Evolutionary conservation across 2,329 filamentous ascomycete genomes (phyloP).

Genomic region (Botrytis hyacinthi): DNA sequence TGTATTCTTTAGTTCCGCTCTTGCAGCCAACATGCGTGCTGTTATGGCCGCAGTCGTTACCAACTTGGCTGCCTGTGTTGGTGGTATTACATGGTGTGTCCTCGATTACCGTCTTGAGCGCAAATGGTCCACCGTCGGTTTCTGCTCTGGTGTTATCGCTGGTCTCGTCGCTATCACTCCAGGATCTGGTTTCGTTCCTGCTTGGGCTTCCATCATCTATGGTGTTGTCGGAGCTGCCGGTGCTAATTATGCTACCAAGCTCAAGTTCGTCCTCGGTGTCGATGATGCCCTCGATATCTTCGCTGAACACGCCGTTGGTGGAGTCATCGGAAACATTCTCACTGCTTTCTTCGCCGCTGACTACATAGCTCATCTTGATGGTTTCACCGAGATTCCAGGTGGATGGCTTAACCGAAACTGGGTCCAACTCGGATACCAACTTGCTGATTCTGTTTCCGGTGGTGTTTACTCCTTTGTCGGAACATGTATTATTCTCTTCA

Average conservation of each 20-base stretch:
- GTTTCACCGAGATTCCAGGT: constrained; percentile 62
- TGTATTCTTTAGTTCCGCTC: constrained; percentile 52
- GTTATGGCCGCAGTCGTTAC: constrained; percentile 86
- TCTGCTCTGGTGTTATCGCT: constrained; percentile 86
- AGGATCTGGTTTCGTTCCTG: constrained; percentile 78
- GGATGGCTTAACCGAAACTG: constrained; percentile 85
- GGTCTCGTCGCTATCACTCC: constrained; percentile 87
- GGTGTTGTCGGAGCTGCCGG: constrained; percentile 72
- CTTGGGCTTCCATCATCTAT: constrained; percentile 80
- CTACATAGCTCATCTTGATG: constrained; percentile 80
- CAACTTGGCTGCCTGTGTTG: constrained; percentile 79
- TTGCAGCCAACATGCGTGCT: constrained; percentile 77
- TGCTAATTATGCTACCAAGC: constrained; percentile 87
- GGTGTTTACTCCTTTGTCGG: constrained; percentile 75
- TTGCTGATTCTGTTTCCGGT: constrained; percentile 76
- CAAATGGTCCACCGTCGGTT: constrained; percentile 91
- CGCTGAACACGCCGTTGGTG: constrained; percentile 76
- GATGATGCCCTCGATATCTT: constrained; percentile 90
- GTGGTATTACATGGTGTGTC: constrained; percentile 85
- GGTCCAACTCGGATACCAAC: constrained; percentile 78
- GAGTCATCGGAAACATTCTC: constrained; percentile 73
- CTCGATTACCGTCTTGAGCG: constrained; percentile 84
- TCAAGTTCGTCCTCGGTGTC: constrained; percentile 78
- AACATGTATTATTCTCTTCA: constrained; percentile 74
- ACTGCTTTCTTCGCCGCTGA: constrained; percentile 82